Conservation (phyloP, 2,329 filamentous ascomycete species). For the Cladosporium sp. region DNA sequence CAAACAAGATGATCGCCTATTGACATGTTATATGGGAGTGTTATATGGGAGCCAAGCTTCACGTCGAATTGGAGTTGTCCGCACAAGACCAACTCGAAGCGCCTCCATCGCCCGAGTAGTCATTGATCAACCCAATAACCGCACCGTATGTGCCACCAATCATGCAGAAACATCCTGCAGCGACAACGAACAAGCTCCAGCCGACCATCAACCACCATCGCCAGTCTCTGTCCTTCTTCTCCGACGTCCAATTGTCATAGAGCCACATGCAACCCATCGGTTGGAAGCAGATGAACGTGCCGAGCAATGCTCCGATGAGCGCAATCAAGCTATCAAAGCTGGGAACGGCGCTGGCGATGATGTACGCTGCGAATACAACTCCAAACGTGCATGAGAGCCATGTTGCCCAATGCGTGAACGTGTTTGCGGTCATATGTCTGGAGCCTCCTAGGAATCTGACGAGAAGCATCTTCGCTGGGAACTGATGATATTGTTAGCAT, state of each 20-base stretch:
- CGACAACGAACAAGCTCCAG: conserved; percentile 32
- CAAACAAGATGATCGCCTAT: too few species aligned
- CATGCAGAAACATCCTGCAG: conserved; percentile 40
- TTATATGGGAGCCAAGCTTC: background rate
- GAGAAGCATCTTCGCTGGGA: conserved; percentile 54
- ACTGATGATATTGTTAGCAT: too few species aligned
- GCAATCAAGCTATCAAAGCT: conserved; percentile 23
- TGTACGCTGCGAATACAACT: conserved; percentile 20
- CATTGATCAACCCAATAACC: conserved; percentile 26
- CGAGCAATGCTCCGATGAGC: conserved; percentile 24
- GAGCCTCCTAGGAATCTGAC: conserved; percentile 53
- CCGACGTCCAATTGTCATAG: conserved; percentile 38
- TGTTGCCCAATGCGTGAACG: conserved; percentile 47
- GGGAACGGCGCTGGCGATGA: conserved; percentile 26
- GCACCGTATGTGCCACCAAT: conserved; percentile 45
- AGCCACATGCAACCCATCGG: conserved; percentile 42
- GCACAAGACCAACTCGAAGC: conserved; percentile 1
- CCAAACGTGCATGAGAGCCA: conserved; percentile 39
- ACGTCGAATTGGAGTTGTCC: conserved; percentile 7
- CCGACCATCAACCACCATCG: conserved; percentile 19
- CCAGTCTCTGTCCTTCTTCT: conserved; percentile 16
- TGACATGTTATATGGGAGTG: too few species aligned
- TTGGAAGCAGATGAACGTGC: conserved; percentile 22
- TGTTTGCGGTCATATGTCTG: conserved; percentile 49
- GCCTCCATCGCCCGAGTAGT: background rate